phyloP scores from a whole-genome alignment of 495 filamentous ascomycete genomes.

The Rhypophila decipiens region DNA sequence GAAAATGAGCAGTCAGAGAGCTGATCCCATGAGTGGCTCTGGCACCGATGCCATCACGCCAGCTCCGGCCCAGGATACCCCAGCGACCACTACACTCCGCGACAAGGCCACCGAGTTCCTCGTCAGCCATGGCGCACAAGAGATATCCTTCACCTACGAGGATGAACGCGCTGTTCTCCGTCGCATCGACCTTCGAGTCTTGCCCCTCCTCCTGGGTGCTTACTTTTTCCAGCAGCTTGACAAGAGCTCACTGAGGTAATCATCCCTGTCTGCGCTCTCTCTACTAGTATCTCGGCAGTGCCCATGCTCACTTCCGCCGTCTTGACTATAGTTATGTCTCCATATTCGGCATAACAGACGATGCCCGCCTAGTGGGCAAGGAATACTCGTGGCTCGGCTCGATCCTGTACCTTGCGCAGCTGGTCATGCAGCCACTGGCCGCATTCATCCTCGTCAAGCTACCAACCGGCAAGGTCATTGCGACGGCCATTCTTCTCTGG shows the following conservation, averaged over 20 bases:
- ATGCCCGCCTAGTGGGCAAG: slow-evolving; percentile 40
- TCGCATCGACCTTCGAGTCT: slow-evolving; percentile 42
- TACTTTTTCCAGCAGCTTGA: slow-evolving; percentile 52
- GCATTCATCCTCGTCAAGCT: slow-evolving; percentile 46
- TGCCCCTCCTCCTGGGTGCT: slow-evolving; percentile 43
- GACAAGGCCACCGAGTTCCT: slow-evolving; percentile 41
- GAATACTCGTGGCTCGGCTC: slow-evolving; percentile 46
- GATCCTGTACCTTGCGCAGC: slow-evolving; percentile 38
- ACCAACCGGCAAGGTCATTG: slow-evolving; percentile 39
- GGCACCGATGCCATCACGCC: slow-evolving; percentile 12
- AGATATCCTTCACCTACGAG: slow-evolving; percentile 28
- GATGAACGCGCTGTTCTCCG: slow-evolving; percentile 32
- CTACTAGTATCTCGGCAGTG: neutral
- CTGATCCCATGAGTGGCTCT: too few relatives aligned
- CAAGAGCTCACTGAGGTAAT: slow-evolving; percentile 42
- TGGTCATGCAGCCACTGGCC: slow-evolving; percentile 39
- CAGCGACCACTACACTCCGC: neutral
- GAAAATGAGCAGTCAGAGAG: too few relatives aligned
- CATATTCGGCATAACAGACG: slow-evolving; percentile 48
- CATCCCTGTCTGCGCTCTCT: neutral
- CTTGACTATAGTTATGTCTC: slow-evolving; percentile 42
- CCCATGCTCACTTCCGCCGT: neutral
- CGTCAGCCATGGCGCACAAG: slow-evolving; percentile 25
- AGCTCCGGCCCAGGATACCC: slow-evolving; percentile 3
- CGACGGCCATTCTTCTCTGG: slow-evolving; percentile 34